These are phyloP conservation scores for Sporisorium graminicola DNA, from an alignment of 1,284 basidiomycete genomes.

Conservation along the genomic window DNA sequence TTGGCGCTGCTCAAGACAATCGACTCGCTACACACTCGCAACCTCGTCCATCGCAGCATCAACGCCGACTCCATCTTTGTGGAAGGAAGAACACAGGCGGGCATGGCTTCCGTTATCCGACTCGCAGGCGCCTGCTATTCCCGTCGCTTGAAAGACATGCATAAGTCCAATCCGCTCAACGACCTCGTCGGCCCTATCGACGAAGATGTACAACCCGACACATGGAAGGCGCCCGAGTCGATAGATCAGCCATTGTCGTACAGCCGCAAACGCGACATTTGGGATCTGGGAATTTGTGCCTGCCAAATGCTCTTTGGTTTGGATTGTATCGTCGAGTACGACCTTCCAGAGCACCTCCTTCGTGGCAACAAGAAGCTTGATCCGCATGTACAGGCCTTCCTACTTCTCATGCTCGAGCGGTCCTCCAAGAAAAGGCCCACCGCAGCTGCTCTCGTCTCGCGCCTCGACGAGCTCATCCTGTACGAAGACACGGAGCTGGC, in stretches of 20 bases:
- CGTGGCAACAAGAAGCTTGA: slow-evolving; percentile 24
- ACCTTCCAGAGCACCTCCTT: slow-evolving; percentile 53
- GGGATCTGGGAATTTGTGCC: slow-evolving; percentile 64
- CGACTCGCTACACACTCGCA: slow-evolving; percentile 56
- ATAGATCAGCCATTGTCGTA: slow-evolving; percentile 58
- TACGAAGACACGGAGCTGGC: slow-evolving; percentile 54
- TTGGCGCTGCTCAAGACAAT: slow-evolving; percentile 56
- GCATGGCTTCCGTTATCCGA: slow-evolving; percentile 17
- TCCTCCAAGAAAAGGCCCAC: slow-evolving; percentile 56
- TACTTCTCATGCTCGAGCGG: slow-evolving; percentile 56
- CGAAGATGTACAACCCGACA: slow-evolving; percentile 35
- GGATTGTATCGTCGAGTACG: slow-evolving; percentile 43
- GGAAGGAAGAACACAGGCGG: slow-evolving; percentile 25
- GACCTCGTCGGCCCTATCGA: slow-evolving; percentile 25
- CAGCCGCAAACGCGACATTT: slow-evolving; percentile 65
- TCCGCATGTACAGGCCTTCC: slow-evolving; percentile 44
- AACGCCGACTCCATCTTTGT: slow-evolving; percentile 43
- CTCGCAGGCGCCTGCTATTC: slow-evolving; percentile 53
- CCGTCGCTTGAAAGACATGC: slow-evolving; percentile 60
- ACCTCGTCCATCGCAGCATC: slow-evolving; percentile 63
- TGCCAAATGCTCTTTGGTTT: slow-evolving; percentile 67
- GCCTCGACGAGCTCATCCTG: slow-evolving; percentile 60
- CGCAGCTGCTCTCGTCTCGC: slow-evolving; percentile 40
- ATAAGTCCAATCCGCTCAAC: slow-evolving; percentile 62
- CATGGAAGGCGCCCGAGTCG: slow-evolving; percentile 65